Conservation (phyloP, 1,139 yeast species). For the Yamadazyma sp. region DNA sequence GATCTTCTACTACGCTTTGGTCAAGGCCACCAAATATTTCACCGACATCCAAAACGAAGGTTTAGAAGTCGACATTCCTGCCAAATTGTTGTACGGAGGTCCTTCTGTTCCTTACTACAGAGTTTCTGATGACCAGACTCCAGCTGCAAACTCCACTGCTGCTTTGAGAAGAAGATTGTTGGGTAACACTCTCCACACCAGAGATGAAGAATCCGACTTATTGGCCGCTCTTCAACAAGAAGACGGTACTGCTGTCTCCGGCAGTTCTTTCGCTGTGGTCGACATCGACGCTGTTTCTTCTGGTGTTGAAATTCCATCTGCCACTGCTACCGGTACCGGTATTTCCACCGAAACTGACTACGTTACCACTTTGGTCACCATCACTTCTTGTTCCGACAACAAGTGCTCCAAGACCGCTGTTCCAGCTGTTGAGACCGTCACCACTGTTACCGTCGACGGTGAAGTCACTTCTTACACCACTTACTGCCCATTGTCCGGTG, state of each 20-base stretch:
- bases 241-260: slow-evolving; percentile 24
- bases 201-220: slow-evolving; percentile 17
- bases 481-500: slow-evolving; percentile 16
- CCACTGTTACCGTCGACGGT: slow-evolving; percentile 23
- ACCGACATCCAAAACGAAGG: slow-evolving; percentile 40
- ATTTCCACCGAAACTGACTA: slow-evolving; percentile 16
- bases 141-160: slow-evolving; percentile 39
- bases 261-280: slow-evolving; percentile 17
- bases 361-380: slow-evolving; percentile 29
- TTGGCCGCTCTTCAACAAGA: slow-evolving; percentile 26
- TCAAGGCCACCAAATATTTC: slow-evolving; percentile 24
- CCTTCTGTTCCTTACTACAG: slow-evolving; percentile 26
- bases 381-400: slow-evolving; percentile 47
- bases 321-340: slow-evolving; percentile 8
- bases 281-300: slow-evolving; percentile 14
- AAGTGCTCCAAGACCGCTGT: slow-evolving; percentile 30
- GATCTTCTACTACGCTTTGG: slow-evolving; percentile 36
- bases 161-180: slow-evolving; percentile 36
- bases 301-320: background rate
- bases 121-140: slow-evolving; percentile 25
- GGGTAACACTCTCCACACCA: slow-evolving; percentile 12
- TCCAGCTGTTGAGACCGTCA: slow-evolving; percentile 24
- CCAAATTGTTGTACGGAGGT: slow-evolving; percentile 27
- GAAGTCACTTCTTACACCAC: slow-evolving; percentile 29
- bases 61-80: slow-evolving; percentile 33